phyloP scores from a whole-genome alignment of 148 eudicot genomes.

The Mesembryanthemum crystallinum region DNA sequence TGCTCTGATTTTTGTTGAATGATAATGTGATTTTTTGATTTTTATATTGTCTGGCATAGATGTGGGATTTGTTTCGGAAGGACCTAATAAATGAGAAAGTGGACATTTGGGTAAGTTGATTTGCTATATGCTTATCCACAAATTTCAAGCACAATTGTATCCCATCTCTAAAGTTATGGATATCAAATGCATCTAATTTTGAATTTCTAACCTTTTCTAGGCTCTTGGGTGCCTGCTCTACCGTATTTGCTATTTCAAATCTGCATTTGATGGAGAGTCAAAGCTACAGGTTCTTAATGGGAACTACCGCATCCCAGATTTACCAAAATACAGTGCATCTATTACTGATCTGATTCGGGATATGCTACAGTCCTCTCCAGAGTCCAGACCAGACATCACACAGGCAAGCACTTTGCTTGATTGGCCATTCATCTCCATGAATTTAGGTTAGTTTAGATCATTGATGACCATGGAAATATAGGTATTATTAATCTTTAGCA shows the following conservation, averaged over 20 bases:
- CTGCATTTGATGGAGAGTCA: constrained; percentile 99
- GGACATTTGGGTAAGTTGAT: constrained; percentile 90
- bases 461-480: constrained; percentile 34
- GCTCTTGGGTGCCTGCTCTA: constrained; percentile 96
- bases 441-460: constrained; percentile 69
- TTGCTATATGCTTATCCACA: not conserved
- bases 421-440: constrained; percentile 78
- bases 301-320: constrained; percentile 90
- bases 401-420: constrained; percentile 97
- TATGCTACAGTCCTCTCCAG: constrained; percentile 92
- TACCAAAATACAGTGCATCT: constrained; percentile 79
- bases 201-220: constrained; percentile 33
- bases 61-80: constrained; percentile 92
- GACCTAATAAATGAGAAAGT: constrained; percentile 94
- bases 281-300: constrained; percentile 95
- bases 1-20: not conserved
- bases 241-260: constrained; percentile 93
- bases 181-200: constrained; percentile 6
- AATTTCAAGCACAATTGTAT: not conserved
- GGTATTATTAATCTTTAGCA: constrained; percentile 22
- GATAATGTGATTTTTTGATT: constrained; percentile 26
- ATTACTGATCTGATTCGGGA: constrained; percentile 70
- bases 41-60: constrained; percentile 53
- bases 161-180: not conserved
- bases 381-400: constrained; percentile 95